phyloP scores from a whole-genome alignment of 164 flowering plant species.

The Tinospora cordifolia region DNA sequence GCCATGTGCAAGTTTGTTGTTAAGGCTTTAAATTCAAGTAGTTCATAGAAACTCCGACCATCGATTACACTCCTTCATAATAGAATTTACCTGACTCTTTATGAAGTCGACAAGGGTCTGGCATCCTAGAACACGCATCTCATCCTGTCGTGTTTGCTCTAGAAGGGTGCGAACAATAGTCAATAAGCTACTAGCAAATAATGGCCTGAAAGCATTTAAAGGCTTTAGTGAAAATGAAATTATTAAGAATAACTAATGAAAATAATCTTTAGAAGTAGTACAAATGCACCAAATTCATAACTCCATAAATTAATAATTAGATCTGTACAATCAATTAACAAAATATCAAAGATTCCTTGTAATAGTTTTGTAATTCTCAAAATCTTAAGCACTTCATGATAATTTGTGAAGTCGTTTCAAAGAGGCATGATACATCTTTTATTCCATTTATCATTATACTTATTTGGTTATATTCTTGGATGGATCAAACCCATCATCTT shows the following conservation, averaged over 20 bases:
- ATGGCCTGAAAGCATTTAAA: constrained; percentile 54
- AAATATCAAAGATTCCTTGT: background rate
- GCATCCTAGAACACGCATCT: constrained; percentile 69
- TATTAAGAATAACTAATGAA: background rate
- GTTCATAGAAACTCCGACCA: background rate
- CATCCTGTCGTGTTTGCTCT: constrained; percentile 64
- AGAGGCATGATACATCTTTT: no score
- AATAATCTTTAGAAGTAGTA: background rate
- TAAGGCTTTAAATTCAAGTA: background rate
- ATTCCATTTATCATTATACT: no score
- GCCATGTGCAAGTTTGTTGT: background rate
- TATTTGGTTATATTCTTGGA: no score
- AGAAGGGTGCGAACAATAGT: constrained; percentile 57
- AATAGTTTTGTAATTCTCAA: no score
- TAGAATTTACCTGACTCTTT: constrained; percentile 57
- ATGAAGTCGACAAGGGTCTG: constrained; percentile 65
- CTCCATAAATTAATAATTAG: background rate
- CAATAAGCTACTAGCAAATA: constrained; percentile 71
- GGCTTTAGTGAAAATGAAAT: background rate
- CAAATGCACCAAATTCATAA: background rate
- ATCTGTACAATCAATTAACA: background rate
- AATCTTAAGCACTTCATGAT: no score
- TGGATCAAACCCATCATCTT: no score
- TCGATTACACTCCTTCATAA: background rate
- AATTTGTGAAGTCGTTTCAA: no score